A percentile compares a stretch with the other conserved stretches of the same genome.
Evolutionary conservation across 2,329 filamentous ascomycete genomes (phyloP).

Genomic region (Hypoxylon sp.): DNA sequence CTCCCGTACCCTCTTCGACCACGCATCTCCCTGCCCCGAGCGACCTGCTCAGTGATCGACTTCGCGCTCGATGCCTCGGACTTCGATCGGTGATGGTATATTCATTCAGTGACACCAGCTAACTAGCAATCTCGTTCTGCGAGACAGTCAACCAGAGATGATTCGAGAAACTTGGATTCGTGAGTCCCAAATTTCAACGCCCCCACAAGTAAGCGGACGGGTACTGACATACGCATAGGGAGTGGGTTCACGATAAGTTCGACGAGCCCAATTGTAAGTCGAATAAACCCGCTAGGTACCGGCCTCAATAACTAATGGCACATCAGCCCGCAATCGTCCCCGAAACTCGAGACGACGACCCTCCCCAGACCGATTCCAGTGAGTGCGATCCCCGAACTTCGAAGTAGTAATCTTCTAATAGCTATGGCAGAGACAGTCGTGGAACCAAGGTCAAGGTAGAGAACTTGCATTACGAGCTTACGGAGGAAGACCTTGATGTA

Average conservation of each 20-base stretch:
- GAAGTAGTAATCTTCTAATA: conserved; percentile 34
- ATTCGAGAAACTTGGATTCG: conserved; percentile 78
- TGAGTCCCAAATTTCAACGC: conserved; percentile 59
- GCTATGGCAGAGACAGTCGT: conserved; percentile 61
- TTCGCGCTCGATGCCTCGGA: conserved; percentile 56
- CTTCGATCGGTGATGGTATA: conserved; percentile 56
- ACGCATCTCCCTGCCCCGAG: conserved; percentile 50
- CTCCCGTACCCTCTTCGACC: conserved; percentile 50
- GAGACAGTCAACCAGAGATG: conserved; percentile 68
- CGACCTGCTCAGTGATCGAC: conserved; percentile 52
- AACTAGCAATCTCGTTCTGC: conserved; percentile 66
- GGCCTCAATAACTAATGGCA: conserved; percentile 18
- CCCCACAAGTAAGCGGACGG: conserved; percentile 5
- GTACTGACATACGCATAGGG: conserved; percentile 65
- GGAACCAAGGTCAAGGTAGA: conserved; percentile 85
- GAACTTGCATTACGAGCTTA: conserved; percentile 93
- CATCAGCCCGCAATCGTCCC: conserved; percentile 48
- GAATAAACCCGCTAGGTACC: neutral
- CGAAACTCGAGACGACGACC: conserved; percentile 55
- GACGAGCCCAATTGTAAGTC: conserved; percentile 75
- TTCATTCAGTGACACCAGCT: conserved; percentile 60
- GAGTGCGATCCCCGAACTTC: conserved; percentile 33
- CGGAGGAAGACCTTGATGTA: conserved; percentile 85
- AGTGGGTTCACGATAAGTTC: conserved; percentile 95
- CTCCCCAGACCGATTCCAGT: conserved; percentile 57